Evolutionary conservation across 2,329 filamentous ascomycete genomes (phyloP), one percentile per base, ranked within the genome.

Genomic region (Apiospora aurea): DNA sequence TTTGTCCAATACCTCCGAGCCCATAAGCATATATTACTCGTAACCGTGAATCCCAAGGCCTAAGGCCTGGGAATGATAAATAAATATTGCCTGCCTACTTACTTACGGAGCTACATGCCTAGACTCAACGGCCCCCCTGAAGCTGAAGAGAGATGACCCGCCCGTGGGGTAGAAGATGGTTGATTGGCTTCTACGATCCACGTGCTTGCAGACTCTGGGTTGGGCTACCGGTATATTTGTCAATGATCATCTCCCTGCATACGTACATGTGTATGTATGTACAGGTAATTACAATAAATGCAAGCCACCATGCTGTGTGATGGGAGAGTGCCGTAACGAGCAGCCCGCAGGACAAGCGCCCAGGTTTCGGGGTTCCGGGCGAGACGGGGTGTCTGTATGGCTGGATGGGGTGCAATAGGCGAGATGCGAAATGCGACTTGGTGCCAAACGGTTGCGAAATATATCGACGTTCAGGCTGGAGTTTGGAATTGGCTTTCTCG

Each of bases 301-400:
- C 53, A 61, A 61, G 53, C 53, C 53, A 38, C 53, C 53, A 61
- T 61, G 53, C 53, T n/a, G 53, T 61, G 53, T 61, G 53, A 61
- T 61, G 7, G 29, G 53, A 34, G 53, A 61, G 53, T 38, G 53
- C 53, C 53, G 53, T 61, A 29, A 38, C 29, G 53, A 61, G 18
- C 53, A 61, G 53, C 5, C 53, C 51, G 51, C 51, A 57, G 51
- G 14, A 34, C 26, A 57, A 57, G 51, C 51, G 51, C 51, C 51
- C 51, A 10, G 51, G 51, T 16, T 57, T 26, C 34, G 34, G 26
- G 5, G 26, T 34, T 18, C 29, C 29, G 29, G 53, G 14, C 5
- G 51, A 16, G 11, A 1, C 5, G 29, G 53, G 16, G 18, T 14
- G 29, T 29, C 6, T 61, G 29, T 21, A 61, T 61, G 53, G 49